Evolutionary conservation across 2,329 filamentous ascomycete species (phyloP).

Genomic region (Teratosphaeria pseudoeucalypti): DNA sequence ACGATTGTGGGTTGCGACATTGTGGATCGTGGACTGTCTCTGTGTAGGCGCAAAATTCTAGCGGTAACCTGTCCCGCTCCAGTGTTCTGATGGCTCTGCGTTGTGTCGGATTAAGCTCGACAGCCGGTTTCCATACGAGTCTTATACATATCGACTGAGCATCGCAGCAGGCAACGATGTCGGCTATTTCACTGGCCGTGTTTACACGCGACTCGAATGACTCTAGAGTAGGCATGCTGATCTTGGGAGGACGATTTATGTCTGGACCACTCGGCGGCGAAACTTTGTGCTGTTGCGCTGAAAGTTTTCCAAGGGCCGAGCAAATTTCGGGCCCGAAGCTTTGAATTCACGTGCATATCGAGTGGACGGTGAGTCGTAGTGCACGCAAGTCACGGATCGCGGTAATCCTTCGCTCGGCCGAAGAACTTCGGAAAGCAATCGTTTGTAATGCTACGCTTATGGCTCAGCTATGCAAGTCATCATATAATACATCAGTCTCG

Average conservation of each 20-base stretch:
- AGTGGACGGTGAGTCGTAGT: too few species aligned
- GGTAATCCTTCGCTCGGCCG: neutral
- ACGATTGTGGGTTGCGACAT: neutral
- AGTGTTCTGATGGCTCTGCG: too few species aligned
- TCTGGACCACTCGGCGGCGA: neutral
- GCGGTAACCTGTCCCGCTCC: too few species aligned
- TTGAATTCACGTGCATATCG: neutral
- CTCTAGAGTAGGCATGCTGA: neutral
- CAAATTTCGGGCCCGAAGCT: neutral
- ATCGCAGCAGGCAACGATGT: too few species aligned
- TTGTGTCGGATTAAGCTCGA: too few species aligned
- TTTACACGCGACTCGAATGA: neutral
- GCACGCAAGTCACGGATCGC: too few species aligned
- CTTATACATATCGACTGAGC: too few species aligned
- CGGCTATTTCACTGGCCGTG: neutral
- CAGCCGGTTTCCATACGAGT: too few species aligned
- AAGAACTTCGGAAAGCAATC: conserved; percentile 1
- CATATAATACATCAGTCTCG: neutral
- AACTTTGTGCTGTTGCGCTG: neutral
- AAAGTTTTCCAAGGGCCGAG: neutral
- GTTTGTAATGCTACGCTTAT: neutral
- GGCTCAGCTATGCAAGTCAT: neutral
- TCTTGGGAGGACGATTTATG: neutral
- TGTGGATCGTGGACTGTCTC: neutral
- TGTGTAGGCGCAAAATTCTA: too few species aligned